Percentiles rank a stretch among this genome's conserved stretches.
phyloP scores from a whole-genome alignment of 2,329 filamentous ascomycete species.

The Tolypocladium endophyticum region DNA sequence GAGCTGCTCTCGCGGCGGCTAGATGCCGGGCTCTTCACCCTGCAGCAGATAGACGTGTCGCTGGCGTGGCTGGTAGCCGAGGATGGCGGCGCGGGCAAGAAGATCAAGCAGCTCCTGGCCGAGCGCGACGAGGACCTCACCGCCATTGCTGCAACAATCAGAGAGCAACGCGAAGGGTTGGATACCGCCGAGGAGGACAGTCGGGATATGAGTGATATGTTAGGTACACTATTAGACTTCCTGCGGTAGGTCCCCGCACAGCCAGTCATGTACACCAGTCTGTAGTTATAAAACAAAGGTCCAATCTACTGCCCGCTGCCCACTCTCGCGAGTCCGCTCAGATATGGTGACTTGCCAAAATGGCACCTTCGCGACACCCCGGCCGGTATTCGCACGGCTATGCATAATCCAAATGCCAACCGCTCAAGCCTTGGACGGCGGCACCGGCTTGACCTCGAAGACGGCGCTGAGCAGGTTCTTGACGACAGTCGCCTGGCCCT shows the following conservation, averaged over 20 bases:
- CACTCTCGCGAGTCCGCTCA: background rate
- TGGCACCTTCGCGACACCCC: background rate
- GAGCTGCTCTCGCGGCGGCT: conserved; percentile 68
- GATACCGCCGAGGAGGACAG: conserved; percentile 48
- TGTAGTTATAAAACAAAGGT: background rate
- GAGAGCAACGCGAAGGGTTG: conserved; percentile 43
- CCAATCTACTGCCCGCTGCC: background rate
- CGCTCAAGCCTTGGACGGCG: conserved; percentile 23
- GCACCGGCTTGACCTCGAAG: conserved; percentile 66
- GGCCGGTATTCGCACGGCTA: background rate
- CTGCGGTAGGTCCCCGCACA: conserved; percentile 20
- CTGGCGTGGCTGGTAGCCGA: conserved; percentile 89
- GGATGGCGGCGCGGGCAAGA: conserved; percentile 62
- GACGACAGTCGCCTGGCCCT: conserved; percentile 70
- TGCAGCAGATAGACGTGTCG: conserved; percentile 76
- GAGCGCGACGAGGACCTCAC: conserved; percentile 57
- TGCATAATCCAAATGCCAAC: background rate
- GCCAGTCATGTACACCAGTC: conserved; percentile 1
- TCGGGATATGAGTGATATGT: conserved; percentile 46
- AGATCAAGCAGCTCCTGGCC: conserved; percentile 52
- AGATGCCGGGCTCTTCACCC: conserved; percentile 72
- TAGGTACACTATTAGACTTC: conserved; percentile 40
- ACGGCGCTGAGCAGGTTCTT: conserved; percentile 78
- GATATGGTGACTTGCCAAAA: background rate
- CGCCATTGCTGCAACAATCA: conserved; percentile 55